phyloP scores from a whole-genome alignment of 257 asterid species.

The Rehmannia glutinosa region DNA sequence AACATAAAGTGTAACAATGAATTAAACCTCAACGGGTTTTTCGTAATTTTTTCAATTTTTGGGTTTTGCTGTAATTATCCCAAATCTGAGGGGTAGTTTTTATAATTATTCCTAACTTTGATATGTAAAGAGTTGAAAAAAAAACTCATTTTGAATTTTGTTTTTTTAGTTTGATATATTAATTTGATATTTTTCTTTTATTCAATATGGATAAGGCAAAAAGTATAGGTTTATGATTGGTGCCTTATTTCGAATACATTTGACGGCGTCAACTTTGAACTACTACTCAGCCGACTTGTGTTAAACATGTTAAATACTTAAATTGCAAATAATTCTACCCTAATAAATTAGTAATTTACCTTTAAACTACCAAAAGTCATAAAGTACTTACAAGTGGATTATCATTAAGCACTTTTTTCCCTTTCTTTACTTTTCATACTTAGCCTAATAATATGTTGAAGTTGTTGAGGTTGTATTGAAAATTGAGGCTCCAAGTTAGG shows the following conservation, averaged over 20 bases:
- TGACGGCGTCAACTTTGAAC: neutral
- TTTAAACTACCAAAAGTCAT: neutral
- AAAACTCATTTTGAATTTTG: too few species aligned
- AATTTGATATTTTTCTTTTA: too few species aligned
- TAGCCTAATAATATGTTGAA: neutral
- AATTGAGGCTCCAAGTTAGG: constrained; percentile 6
- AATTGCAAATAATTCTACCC: neutral
- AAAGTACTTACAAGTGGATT: constrained; percentile 11
- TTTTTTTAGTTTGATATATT: too few species aligned
- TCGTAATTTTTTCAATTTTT: too few species aligned
- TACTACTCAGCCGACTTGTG: constrained; percentile 6
- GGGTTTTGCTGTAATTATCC: too few species aligned
- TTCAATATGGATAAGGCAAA: neutral
- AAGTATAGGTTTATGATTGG: neutral
- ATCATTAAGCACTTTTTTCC: neutral
- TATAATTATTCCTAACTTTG: too few species aligned
- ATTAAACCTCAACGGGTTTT: too few species aligned
- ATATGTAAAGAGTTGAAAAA: too few species aligned
- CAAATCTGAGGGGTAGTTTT: too few species aligned
- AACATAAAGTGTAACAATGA: too few species aligned
- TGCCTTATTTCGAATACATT: neutral
- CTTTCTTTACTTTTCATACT: neutral
- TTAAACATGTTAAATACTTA: constrained; percentile 15
- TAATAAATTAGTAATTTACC: neutral
- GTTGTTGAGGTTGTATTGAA: constrained; percentile 9